Evolutionary conservation across 108 stramenopile species (phyloP).

Genomic region (Stephanodiscus minutulus): DNA sequence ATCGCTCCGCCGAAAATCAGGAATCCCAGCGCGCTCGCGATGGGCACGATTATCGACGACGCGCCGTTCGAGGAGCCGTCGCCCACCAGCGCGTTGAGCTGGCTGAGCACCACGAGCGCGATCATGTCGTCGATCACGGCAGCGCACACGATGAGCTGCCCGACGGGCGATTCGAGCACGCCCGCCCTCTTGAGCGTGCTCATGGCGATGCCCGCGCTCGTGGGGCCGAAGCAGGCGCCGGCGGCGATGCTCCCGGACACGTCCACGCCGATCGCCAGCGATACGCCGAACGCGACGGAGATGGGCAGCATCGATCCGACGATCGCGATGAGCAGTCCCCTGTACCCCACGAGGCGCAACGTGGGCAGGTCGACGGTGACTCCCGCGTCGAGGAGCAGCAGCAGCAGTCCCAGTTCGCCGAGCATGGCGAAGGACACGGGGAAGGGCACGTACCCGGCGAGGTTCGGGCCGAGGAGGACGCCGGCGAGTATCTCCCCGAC

Average conservation of each 20-base stretch:
- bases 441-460: constrained; percentile 67
- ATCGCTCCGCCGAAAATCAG: constrained; percentile 72
- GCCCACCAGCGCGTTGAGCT: constrained; percentile 64
- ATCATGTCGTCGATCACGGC: constrained; percentile 90
- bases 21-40: constrained; percentile 68
- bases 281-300: constrained; percentile 64
- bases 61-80: constrained; percentile 55
- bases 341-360: constrained; percentile 73
- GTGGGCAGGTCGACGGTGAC: constrained; percentile 81
- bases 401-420: constrained; percentile 76
- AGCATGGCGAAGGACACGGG: constrained; percentile 71
- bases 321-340: constrained; percentile 76
- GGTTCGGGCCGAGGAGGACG: constrained; percentile 71
- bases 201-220: constrained; percentile 79
- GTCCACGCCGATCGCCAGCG: constrained; percentile 57
- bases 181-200: constrained; percentile 70
- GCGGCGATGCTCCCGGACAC: constrained; percentile 63
- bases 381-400: constrained; percentile 82
- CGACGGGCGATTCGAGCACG: constrained; percentile 79
- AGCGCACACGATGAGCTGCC: constrained; percentile 83
- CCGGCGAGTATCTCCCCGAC: constrained; percentile 84
- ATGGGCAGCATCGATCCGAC: constrained; percentile 81
- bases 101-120: constrained; percentile 76
- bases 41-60: constrained; percentile 60
- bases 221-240: constrained; percentile 80